Evolutionary conservation across 306 rosid species (phyloP), one percentile per base, ranked within the genome.

Genomic region (Sicyos edulis): DNA sequence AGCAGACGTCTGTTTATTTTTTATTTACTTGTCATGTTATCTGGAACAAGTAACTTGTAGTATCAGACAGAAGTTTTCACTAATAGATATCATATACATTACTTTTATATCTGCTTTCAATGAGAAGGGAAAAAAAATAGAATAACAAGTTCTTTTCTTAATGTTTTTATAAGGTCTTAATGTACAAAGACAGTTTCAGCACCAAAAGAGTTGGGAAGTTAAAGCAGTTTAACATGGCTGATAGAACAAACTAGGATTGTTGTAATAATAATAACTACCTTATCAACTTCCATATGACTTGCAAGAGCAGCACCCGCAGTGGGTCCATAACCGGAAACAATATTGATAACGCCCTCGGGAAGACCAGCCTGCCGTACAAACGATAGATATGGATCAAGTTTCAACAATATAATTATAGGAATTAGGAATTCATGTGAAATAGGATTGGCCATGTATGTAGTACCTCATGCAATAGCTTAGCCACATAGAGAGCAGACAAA

Each of bases 301-400:
- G 95, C 90, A 82, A 93, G 81, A 70, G 97, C 87, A 57, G 96
- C 96, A 77, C 98, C 98, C 29, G 96, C 97, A 55, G 97, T 88
- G 9, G 97, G 95, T 80, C 98, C 97, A 79, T 79, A 93, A 64
- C 98, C 98, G 40, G 95, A 88, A n/a, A 90, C 78, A 3, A 93
- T 52, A 73, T 93, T 93, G 42, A 93, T 58, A 83, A 91, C 98
- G 66, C 97, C 98, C 24, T 77, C 22, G 71, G 98, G 98, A 82
- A 93, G 88, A 58, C 97, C 98, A 66, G 98, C 98, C 98, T 90
- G 82, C 78, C 76, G 79, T 32, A 75, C 6, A 81, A 79, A 54
- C 32, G 2, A 72, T 49, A 54, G 3, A 72, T 49, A 69, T 67
- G 75, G 24, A 0, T 9, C 1, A 29, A 20, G 61, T 56, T 20